phyloP scores from a whole-genome alignment of 2,329 filamentous ascomycete species.

The Neofusicoccum sp. region DNA sequence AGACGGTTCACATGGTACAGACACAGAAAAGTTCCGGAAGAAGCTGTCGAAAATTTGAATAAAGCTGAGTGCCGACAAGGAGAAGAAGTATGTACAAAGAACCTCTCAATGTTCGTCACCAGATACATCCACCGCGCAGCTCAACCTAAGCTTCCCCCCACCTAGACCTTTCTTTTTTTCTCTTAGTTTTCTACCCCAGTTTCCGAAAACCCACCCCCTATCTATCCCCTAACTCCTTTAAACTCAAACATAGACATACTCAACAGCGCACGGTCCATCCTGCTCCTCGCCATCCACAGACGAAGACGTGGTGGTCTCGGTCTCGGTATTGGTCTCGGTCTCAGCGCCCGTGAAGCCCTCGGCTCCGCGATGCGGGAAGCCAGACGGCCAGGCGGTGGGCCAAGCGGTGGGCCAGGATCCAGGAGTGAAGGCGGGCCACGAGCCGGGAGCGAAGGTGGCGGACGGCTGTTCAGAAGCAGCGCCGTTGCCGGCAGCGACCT shows the following conservation, averaged over 20 bases:
- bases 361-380: not conserved
- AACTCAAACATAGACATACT: conserved; percentile 13
- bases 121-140: no score
- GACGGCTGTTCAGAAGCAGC: not conserved
- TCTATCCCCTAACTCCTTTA: not conserved
- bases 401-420: not conserved
- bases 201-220: not conserved
- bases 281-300: not conserved
- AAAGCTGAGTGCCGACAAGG: not conserved
- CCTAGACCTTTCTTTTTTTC: no score
- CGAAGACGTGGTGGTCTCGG: not conserved
- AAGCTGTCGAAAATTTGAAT: no score
- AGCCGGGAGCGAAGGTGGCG: not conserved
- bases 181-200: not conserved
- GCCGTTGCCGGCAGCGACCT: not conserved
- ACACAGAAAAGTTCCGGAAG: not conserved
- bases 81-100: not conserved
- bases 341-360: not conserved
- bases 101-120: not conserved
- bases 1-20: no score
- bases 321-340: no score
- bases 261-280: conserved; percentile 7
- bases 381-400: not conserved
- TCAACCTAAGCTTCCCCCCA: no score
- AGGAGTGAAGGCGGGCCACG: conserved; percentile 4